Evolutionary conservation across 148 eudicot species (phyloP).

Genomic region (Pharnaceum exiguum): DNA sequence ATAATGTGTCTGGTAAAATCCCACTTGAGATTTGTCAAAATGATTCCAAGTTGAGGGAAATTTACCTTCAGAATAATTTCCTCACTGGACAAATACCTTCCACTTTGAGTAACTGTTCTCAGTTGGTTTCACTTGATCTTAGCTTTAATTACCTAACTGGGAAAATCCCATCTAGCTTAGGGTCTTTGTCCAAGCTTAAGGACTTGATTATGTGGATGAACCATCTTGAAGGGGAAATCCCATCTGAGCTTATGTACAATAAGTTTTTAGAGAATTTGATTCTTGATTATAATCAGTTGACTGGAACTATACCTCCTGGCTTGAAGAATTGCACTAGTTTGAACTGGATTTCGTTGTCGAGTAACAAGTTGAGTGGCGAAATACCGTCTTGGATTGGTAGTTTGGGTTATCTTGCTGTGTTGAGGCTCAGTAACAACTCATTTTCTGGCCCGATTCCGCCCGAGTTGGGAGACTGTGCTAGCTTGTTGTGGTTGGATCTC

Average conservation of each 20-base stretch:
- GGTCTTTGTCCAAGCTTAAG: slow-evolving; percentile 50
- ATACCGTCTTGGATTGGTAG: slow-evolving; percentile 74
- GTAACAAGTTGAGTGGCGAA: slow-evolving; percentile 55
- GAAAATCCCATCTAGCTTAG: slow-evolving; percentile 53
- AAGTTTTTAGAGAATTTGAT: slow-evolving; percentile 66
- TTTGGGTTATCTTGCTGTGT: slow-evolving; percentile 54
- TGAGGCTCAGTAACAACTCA: slow-evolving; percentile 75
- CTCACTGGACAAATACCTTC: slow-evolving; percentile 57
- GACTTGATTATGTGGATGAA: slow-evolving; percentile 94
- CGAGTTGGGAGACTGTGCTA: slow-evolving; percentile 72
- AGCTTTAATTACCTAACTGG: slow-evolving; percentile 73
- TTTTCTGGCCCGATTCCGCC: slow-evolving; percentile 54
- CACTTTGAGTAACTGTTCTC: slow-evolving; percentile 57
- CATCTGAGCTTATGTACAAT: slow-evolving; percentile 57
- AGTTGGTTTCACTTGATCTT: slow-evolving; percentile 61
- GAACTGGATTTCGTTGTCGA: slow-evolving; percentile 81
- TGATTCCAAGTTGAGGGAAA: slow-evolving; percentile 32
- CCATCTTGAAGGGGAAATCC: slow-evolving; percentile 66
- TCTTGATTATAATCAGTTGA: slow-evolving; percentile 70
- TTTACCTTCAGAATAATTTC: slow-evolving; percentile 51
- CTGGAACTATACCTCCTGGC: slow-evolving; percentile 63
- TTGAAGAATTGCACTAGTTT: slow-evolving; percentile 65
- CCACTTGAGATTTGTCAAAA: slow-evolving; percentile 31
- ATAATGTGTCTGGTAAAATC: slow-evolving; percentile 41
- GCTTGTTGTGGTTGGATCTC: slow-evolving; percentile 81